These are phyloP conservation scores for Misopates orontium DNA, from an alignment of 257 asterid species.

Conservation along the genomic window DNA sequence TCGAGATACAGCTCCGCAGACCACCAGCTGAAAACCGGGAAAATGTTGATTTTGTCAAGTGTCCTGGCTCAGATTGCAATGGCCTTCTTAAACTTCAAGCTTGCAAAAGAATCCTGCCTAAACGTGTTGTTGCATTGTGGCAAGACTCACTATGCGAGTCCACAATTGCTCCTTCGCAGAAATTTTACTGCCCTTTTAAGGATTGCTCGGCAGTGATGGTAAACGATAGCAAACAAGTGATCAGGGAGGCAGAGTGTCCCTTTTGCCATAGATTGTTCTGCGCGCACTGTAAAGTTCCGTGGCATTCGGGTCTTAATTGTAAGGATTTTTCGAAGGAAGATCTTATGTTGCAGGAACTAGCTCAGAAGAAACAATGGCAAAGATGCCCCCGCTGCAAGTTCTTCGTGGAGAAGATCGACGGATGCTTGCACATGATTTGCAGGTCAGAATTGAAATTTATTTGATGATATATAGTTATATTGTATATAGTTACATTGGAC, in stretches of 20 bases:
- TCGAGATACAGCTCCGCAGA: slow-evolving; percentile 17
- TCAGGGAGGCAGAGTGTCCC: slow-evolving; percentile 11
- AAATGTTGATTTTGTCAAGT: background rate
- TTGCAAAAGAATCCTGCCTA: background rate
- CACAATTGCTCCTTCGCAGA: background rate
- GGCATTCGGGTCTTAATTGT: slow-evolving; percentile 29
- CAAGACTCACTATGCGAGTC: background rate
- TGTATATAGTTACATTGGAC: no score
- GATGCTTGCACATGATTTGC: slow-evolving; percentile 34
- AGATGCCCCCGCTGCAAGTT: slow-evolving; percentile 27
- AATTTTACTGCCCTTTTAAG: slow-evolving; percentile 1
- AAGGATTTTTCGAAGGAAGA: slow-evolving; percentile 29
- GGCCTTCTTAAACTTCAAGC: background rate
- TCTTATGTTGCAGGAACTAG: slow-evolving; percentile 26
- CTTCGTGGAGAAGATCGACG: slow-evolving; percentile 27
- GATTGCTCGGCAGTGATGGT: background rate
- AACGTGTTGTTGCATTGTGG: background rate
- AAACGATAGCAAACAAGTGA: background rate
- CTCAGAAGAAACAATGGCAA: slow-evolving; percentile 27
- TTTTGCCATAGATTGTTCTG: slow-evolving; percentile 31
- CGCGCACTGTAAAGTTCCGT: slow-evolving; percentile 26
- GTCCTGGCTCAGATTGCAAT: background rate
- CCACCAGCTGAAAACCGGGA: background rate
- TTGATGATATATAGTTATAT: no score
- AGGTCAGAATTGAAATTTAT: slow-evolving; percentile 20